Evolutionary conservation across 2,329 filamentous ascomycete genomes (phyloP), one percentile per base, ranked within the genome.

Genomic region (Coniella lustricola): DNA sequence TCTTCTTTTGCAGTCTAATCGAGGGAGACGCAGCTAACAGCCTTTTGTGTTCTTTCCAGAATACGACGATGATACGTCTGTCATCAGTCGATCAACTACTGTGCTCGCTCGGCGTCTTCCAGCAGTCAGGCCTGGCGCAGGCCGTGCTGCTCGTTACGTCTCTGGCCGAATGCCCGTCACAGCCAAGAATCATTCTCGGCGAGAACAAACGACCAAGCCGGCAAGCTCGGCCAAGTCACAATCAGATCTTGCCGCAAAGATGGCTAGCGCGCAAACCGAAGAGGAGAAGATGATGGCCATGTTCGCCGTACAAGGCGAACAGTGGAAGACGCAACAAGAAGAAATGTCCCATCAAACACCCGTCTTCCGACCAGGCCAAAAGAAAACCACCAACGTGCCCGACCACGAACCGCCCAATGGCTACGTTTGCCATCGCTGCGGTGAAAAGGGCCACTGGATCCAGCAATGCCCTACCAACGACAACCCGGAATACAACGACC

Each of bases 391-490:
- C 49, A 87, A 87, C 55, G 86, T 95, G 22, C 93, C 93, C 3
- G 90, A 95, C 59, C 90, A 95, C 62, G 89, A 93, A 39, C 90
- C 93, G 2, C 93, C 93, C 1, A 85, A 87, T 46, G 90, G 90
- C 46, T 98, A 98, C 66, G 85, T 96, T 53, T 98, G 93, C 70
- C 95, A 96, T 64, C 85, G 93, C 43, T 98, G 93, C 67, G 87
- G 90, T 53, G 86, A 96, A 66, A 96, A 96, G 70, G 93, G 90
- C n/a, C 93, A 98, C 66, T 98, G 91, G 91, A 98, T 98, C 54
- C 91, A 97, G 69, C 81, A 88, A 45, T 98, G 93, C 62, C 93
- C 93, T 7, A 98, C 91, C n/a, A 98, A 98, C 65, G 89, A 95
- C 64, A 90, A 98, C 57, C 91, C 93, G 3, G 90, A 90, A 53